These are phyloP conservation scores for Wallemia ichthyophaga DNA, from an alignment of 1,284 basidiomycete genomes.

Conservation along the genomic window DNA sequence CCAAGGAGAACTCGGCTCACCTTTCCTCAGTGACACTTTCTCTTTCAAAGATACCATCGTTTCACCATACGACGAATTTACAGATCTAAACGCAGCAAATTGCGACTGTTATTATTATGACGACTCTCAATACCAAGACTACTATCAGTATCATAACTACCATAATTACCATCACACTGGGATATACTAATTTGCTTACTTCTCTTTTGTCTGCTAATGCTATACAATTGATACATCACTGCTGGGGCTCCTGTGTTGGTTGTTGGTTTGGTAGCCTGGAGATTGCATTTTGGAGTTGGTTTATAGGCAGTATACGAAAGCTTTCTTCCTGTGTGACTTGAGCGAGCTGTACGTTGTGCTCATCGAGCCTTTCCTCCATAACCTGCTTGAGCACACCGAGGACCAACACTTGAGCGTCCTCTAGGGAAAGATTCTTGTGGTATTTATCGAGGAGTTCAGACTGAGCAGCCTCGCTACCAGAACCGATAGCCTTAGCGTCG, in stretches of 20 bases:
- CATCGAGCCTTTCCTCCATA: constrained; percentile 26
- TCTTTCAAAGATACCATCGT: too few relatives aligned
- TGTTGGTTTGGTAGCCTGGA: constrained; percentile 1
- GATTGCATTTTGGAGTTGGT: constrained; percentile 43
- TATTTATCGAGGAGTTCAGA: constrained; percentile 90
- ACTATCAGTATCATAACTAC: too few relatives aligned
- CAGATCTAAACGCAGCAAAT: too few relatives aligned
- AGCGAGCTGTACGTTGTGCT: constrained; percentile 91
- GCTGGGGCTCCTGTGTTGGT: background rate
- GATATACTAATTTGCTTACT: too few relatives aligned
- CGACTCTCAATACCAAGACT: too few relatives aligned
- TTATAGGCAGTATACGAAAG: constrained; percentile 55
- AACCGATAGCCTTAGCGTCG: constrained; percentile 94
- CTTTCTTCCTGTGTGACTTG: constrained; percentile 50
- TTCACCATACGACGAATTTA: too few relatives aligned
- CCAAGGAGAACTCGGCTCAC: too few relatives aligned
- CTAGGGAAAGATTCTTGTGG: constrained; percentile 64
- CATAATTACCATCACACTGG: too few relatives aligned
- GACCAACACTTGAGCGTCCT: constrained; percentile 66
- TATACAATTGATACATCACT: background rate
- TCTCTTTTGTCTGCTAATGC: too few relatives aligned
- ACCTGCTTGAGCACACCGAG: constrained; percentile 60
- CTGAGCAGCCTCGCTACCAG: constrained; percentile 90
- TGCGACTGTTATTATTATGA: too few relatives aligned
- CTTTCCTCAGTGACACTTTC: too few relatives aligned